Conservation (phyloP, 805 yeast species). For the Starmerella floricola region DNA sequence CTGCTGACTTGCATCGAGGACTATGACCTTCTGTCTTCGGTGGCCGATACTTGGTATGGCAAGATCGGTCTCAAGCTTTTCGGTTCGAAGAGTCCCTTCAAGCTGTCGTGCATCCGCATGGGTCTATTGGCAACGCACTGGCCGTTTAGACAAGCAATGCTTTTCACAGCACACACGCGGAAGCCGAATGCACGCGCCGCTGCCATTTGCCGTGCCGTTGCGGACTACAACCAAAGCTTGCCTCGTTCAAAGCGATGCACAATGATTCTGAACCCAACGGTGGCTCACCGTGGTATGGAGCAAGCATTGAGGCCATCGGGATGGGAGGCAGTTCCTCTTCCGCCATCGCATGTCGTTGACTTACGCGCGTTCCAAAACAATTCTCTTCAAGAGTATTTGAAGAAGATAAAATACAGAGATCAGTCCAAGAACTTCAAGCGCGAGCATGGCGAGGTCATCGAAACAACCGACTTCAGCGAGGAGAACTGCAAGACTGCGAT, state of each 20-base stretch:
- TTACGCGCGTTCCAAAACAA: conserved; percentile 30
- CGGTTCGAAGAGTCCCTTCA: conserved; percentile 28
- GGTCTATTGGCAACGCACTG: conserved; percentile 36
- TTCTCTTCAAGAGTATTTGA: conserved; percentile 31
- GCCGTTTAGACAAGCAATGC: conserved; percentile 35
- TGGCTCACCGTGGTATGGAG: conserved; percentile 29
- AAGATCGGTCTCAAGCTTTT: conserved; percentile 22
- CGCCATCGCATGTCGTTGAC: conserved; percentile 35
- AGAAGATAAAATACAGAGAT: conserved; percentile 33
- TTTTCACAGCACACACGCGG: conserved; percentile 32
- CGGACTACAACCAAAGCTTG: conserved; percentile 29
- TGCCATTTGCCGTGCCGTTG: conserved; percentile 32
- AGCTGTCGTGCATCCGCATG: conserved; percentile 31
- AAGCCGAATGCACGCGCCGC: conserved; percentile 35
- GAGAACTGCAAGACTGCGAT: conserved; percentile 29
- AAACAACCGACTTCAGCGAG: conserved; percentile 27
- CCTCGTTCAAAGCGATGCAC: conserved; percentile 28
- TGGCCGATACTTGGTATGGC: conserved; percentile 24
- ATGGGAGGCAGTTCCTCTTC: conserved; percentile 31
- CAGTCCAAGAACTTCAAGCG: conserved; percentile 30
- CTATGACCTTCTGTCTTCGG: conserved; percentile 32
- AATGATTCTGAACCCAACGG: conserved; percentile 32
- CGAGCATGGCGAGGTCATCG: conserved; percentile 31
- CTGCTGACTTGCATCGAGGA: conserved; percentile 31
- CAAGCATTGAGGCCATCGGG: conserved; percentile 31